Base-by-base conservation (phyloP, 2,329 filamentous ascomycete species). In the Apiospora arundinis region DNA sequence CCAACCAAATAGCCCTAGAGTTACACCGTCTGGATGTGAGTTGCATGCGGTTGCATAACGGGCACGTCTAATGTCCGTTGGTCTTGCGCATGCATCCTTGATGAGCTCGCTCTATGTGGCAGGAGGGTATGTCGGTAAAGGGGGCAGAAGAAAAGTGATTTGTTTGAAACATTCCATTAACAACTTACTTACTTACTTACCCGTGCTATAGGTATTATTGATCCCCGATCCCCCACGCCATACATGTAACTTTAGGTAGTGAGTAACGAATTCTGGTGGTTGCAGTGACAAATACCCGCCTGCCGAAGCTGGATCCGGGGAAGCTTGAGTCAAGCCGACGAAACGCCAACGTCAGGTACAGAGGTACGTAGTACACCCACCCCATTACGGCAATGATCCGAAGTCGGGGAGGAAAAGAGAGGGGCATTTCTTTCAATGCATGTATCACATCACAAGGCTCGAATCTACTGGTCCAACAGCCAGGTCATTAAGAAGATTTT, bases 371-470 rank as follows among this genome's bases (percentile, higher is more conserved):
- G 52, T 60, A 60, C 52, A 37, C 4, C 7, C 48, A 52, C 18
- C 56, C 32, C n/a, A 21, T 63, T 40, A n/a, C 56, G 56, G 56
- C 9, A 63, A 63, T 40, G 56, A 63, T 63, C 56, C 56, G 56
- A 63, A 63, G 21, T 63, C 56, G 56, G 56, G 56, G 32, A 23
- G 8, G 56, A 16, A 40, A 63, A 63, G 25, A 63, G 56, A 63
- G 56, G 56, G 56, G 56, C 56, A 40, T 11, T 63, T 63, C 56
- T 56, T 56, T 28, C 32, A 32, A 11, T 21, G 28, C 32, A 18
- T 21, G 8, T 25, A 8, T 32, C 32, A 16, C 25, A 63, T 40
- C 32, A 21, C 18, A 40, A 40, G 52, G 16, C 28, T n/a, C 9
- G 2, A 28, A 21, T 60, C 2, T 40, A 23, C 21, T 23, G 28